Conservation (phyloP, 805 yeast genomes). For the Scheffersomyces lignosus region DNA sequence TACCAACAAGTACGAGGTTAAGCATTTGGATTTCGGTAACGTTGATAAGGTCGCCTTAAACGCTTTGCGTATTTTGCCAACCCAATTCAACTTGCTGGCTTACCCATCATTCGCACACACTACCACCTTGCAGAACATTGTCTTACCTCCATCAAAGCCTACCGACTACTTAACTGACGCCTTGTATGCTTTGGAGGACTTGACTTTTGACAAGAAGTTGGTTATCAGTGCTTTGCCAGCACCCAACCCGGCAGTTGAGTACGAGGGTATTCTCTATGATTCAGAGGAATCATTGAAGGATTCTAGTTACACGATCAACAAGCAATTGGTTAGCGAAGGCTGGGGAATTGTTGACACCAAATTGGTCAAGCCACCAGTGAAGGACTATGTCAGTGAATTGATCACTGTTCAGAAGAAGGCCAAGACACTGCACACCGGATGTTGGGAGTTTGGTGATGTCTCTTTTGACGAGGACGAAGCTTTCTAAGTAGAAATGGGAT, state of each 20-base stretch:
- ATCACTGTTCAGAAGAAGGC: slow-evolving; percentile 49
- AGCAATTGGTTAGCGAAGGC: slow-evolving; percentile 57
- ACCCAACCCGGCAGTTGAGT: slow-evolving; percentile 43
- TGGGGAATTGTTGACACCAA: slow-evolving; percentile 53
- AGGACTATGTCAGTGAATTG: slow-evolving; percentile 36
- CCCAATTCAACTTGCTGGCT: slow-evolving; percentile 40
- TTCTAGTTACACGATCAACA: slow-evolving; percentile 59
- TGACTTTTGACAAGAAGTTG: slow-evolving; percentile 50
- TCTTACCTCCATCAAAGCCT: slow-evolving; percentile 57
- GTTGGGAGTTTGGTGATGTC: slow-evolving; percentile 78
- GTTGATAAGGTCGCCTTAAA: slow-evolving; percentile 44
- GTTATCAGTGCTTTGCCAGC: slow-evolving; percentile 53
- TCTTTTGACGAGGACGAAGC: slow-evolving; percentile 52
- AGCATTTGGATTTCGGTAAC: slow-evolving; percentile 64
- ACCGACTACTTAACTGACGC: slow-evolving; percentile 57
- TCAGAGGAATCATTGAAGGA: slow-evolving; percentile 53
- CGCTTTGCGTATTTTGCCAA: slow-evolving; percentile 53
- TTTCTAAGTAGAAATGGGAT: too few relatives aligned
- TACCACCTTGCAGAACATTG: slow-evolving; percentile 52
- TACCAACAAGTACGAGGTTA: slow-evolving; percentile 46
- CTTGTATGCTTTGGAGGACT: slow-evolving; percentile 52
- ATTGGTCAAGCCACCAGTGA: slow-evolving; percentile 25
- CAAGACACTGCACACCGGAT: slow-evolving; percentile 52
- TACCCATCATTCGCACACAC: slow-evolving; percentile 57
- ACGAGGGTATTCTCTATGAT: slow-evolving; percentile 55